phyloP scores from a whole-genome alignment of 2,329 filamentous ascomycete species.

The Fusarium foetens region DNA sequence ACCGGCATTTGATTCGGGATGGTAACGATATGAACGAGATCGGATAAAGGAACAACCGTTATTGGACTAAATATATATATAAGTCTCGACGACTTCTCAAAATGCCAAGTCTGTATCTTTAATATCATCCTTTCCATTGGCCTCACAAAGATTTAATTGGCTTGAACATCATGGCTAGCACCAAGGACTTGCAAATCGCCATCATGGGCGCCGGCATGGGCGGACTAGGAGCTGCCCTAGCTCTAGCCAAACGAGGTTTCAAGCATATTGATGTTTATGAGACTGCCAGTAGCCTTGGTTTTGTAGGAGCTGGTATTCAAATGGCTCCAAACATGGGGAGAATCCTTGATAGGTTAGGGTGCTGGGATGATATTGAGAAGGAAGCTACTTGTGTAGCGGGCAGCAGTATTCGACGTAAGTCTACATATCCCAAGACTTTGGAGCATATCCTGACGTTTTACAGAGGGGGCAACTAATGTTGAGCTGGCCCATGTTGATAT shows the following conservation, averaged over 20 bases:
- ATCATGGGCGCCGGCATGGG: conserved; percentile 51
- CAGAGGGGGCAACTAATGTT: conserved; percentile 74
- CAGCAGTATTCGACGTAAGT: conserved; percentile 46
- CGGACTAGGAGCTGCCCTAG: conserved; percentile 54
- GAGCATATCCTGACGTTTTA: neutral
- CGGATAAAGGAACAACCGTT: conserved; percentile 35
- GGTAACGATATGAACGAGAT: conserved; percentile 3
- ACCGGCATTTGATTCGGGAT: conserved; percentile 39
- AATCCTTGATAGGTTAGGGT: conserved; percentile 77
- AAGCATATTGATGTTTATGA: conserved; percentile 44
- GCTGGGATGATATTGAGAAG: conserved; percentile 71
- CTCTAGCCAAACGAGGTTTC: conserved; percentile 47
- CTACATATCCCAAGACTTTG: neutral
- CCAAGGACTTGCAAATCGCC: conserved; percentile 38
- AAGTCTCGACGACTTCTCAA: neutral
- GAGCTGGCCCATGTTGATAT: conserved; percentile 79
- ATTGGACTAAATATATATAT: neutral
- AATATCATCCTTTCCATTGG: neutral
- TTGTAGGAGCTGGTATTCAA: conserved; percentile 84
- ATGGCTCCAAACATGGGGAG: conserved; percentile 84
- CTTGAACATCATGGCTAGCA: conserved; percentile 22
- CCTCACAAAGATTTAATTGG: too few species aligned
- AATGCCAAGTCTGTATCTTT: neutral
- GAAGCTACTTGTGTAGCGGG: conserved; percentile 42
- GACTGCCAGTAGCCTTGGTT: conserved; percentile 36